Conservation (phyloP, 129 eudicot genomes). For the Escallonia herrerae region DNA sequence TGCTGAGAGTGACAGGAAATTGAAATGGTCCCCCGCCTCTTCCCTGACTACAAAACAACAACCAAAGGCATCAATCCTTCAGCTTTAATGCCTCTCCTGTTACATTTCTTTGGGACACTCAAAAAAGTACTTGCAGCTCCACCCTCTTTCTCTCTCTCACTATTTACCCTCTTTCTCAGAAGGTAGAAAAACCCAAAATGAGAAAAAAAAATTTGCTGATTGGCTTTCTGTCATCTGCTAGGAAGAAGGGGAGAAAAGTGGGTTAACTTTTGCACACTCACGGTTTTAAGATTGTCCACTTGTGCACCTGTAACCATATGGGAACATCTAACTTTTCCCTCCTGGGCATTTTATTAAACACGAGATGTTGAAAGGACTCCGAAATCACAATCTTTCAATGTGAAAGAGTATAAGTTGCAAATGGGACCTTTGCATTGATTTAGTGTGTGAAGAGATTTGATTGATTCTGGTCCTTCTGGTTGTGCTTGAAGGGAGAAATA, state of each 20-base stretch:
- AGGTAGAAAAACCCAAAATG: constrained; percentile 10
- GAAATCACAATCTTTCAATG: constrained; percentile 17
- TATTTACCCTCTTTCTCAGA: not conserved
- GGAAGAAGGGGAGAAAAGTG: constrained; percentile 28
- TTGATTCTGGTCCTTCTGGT: not conserved
- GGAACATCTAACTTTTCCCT: constrained; percentile 37
- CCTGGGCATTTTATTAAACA: constrained; percentile 15
- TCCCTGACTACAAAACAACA: constrained; percentile 72
- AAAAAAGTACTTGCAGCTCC: constrained; percentile 31
- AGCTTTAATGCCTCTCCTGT: constrained; percentile 54
- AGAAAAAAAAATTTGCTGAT: constrained; percentile 24
- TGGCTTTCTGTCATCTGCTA: constrained; percentile 21
- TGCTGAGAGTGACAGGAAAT: constrained; percentile 47
- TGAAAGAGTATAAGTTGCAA: not conserved
- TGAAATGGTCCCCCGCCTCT: constrained; percentile 57
- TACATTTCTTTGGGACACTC: constrained; percentile 76
- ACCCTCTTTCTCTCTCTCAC: constrained; percentile 11
- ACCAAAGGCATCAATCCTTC: constrained; percentile 45
- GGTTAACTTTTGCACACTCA: constrained; percentile 53
- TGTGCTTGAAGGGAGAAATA: too few species aligned
- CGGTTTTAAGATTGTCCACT: constrained; percentile 51
- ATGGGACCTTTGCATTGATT: not conserved
- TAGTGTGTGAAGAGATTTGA: constrained; percentile 15
- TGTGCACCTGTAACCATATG: constrained; percentile 25
- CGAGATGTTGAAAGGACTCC: constrained; percentile 39